phyloP scores from a whole-genome alignment of 129 eudicot species.

The carrot (Daucus carota) region DH1_v3.0 NC_030384.2:47880501-47881000 shows the following conservation, averaged over 20 bases:
- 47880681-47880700: conserved; percentile 9
- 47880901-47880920: conserved; percentile 12
- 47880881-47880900: conserved; percentile 7
- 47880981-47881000: conserved; percentile 4
- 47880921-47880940: conserved; percentile 11
- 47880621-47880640: conserved; percentile 9
- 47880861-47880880: not conserved
- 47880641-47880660: conserved; percentile 10
- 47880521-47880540: conserved; percentile 3
- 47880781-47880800: conserved; percentile 12
- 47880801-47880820: not conserved
- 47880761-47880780: not conserved
- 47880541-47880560: not conserved
- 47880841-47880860: not conserved
- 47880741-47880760: conserved; percentile 5
- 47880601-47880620: conserved; percentile 9
- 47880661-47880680: conserved; percentile 7
- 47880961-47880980: not conserved
- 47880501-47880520: conserved; percentile 7
- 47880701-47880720: conserved; percentile 3
- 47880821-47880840: not conserved
- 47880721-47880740: conserved; percentile 7
- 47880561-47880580: not conserved
- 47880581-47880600: conserved; percentile 11
- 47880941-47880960: conserved; percentile 18